A percentile compares a stretch with the other conserved stretches of the same genome.
These are phyloP conservation scores for Zhuliangozyma blackwelliae DNA, from an alignment of 1,139 yeast species.

Conservation along the genomic window DNA sequence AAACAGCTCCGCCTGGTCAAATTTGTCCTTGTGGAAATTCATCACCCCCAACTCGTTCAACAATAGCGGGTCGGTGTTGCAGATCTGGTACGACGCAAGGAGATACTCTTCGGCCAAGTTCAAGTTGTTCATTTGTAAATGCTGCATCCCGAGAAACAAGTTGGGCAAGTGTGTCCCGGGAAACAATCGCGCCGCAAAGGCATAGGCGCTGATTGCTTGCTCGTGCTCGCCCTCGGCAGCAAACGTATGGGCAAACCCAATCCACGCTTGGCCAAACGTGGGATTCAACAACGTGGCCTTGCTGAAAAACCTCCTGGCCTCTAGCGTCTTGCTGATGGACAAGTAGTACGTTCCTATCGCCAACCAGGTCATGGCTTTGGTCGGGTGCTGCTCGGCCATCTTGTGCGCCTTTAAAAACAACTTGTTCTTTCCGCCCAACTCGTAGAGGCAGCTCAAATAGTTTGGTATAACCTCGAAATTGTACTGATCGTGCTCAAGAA, in stretches of 20 bases:
- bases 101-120: slow-evolving; percentile 85
- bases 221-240: slow-evolving; percentile 98
- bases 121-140: slow-evolving; percentile 78
- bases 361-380: slow-evolving; percentile 82
- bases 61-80: slow-evolving; percentile 80
- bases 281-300: slow-evolving; percentile 89
- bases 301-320: slow-evolving; percentile 83
- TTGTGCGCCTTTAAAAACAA: slow-evolving; percentile 80
- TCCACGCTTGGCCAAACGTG: slow-evolving; percentile 94
- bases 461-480: slow-evolving; percentile 74
- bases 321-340: slow-evolving; percentile 66
- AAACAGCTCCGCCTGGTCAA: slow-evolving; percentile 64
- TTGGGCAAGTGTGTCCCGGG: slow-evolving; percentile 94
- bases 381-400: slow-evolving; percentile 81
- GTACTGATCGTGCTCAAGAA: slow-evolving; percentile 60
- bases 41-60: slow-evolving; percentile 92
- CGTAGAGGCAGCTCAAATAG: slow-evolving; percentile 82
- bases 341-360: slow-evolving; percentile 90
- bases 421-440: slow-evolving; percentile 77
- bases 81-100: slow-evolving; percentile 67
- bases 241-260: slow-evolving; percentile 97
- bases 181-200: slow-evolving; percentile 89
- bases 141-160: slow-evolving; percentile 93
- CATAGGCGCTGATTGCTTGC: slow-evolving; percentile 95
- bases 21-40: slow-evolving; percentile 70